Conservation (phyloP, 2,329 filamentous ascomycete genomes). For the Phaeophleospora eucalypticola region DNA sequence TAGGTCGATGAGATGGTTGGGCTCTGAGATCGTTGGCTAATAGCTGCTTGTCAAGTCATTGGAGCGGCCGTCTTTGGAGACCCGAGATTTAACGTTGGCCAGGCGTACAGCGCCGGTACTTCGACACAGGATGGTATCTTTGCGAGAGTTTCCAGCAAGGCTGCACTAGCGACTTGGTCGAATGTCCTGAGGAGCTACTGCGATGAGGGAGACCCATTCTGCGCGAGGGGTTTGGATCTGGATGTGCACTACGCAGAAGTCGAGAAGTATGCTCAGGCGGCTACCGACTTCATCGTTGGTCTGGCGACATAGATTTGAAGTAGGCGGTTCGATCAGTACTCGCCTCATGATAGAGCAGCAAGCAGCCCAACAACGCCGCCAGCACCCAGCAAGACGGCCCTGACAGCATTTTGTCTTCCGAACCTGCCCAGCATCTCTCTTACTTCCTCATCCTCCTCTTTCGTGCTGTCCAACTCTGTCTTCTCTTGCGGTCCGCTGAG, state of each 20-base stretch:
- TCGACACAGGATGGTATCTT: slow-evolving; percentile 29
- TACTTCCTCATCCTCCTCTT: slow-evolving; percentile 38
- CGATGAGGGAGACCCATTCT: slow-evolving; percentile 23
- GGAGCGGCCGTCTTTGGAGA: slow-evolving; percentile 38
- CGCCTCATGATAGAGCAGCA: slow-evolving; percentile 12
- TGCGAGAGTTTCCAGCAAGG: slow-evolving; percentile 15
- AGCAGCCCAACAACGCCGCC: slow-evolving; percentile 26
- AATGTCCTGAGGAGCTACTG: slow-evolving; percentile 22
- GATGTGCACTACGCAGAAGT: slow-evolving; percentile 19
- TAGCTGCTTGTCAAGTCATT: slow-evolving; percentile 26
- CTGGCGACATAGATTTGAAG: slow-evolving; percentile 7
- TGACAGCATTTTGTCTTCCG: slow-evolving; percentile 22
- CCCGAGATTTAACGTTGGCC: slow-evolving; percentile 30
- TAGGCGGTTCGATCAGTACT: not conserved
- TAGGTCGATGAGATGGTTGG: slow-evolving; percentile 9
- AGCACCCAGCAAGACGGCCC: slow-evolving; percentile 22
- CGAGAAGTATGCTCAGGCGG: slow-evolving; percentile 17
- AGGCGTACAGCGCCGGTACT: slow-evolving; percentile 32
- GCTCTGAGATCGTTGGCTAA: not conserved
- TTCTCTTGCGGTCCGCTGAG: slow-evolving; percentile 26
- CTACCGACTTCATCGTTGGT: slow-evolving; percentile 19
- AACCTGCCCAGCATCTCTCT: slow-evolving; percentile 35
- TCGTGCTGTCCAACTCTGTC: slow-evolving; percentile 33
- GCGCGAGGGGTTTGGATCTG: slow-evolving; percentile 15
- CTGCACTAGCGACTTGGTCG: slow-evolving; percentile 17